Base-by-base conservation (phyloP, 257 asterid genomes). In the Penstemon newberryi region DNA sequence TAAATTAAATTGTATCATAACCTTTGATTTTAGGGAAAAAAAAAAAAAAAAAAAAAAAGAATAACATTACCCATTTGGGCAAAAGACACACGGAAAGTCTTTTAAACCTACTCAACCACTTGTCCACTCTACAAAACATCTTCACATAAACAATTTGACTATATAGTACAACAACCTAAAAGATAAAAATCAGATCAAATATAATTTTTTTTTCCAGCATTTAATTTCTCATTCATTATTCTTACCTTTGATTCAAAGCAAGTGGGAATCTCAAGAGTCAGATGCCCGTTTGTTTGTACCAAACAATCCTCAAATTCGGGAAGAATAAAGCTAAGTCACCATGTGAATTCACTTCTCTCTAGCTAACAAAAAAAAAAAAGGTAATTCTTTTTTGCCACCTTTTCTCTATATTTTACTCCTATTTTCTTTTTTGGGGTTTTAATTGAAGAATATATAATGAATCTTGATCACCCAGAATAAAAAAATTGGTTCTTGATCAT, bases 91-190 rank as follows among this genome's bases (percentile, higher is more conserved):
- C 42, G 63, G 75, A 53, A 56, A 50, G 77, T 51, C 65, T 63
- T 58, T 52, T 66, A 60, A 9, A 75, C 81, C 83, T 72, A 77
- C 76, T 72, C 68, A 36, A 33, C 53, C 79, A 54, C 68, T 42
- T 61, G 56, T 63, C 67, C 57, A 15, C 63, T 39, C 54, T 13
- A 3, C 65, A 69, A 51, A 56, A 45, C 12, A 41, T 13, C 7
- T 37, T 53, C 37, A 18, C 2, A 10, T 45, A 10, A 10, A 47
- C n/a, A 10, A 3, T 1, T 7, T 7, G 3, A 0, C 62, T 5
- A 25, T 37, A 25, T 4, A 56, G 11, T 3, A 8, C 8, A 56
- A 25, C n/a, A 8, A 7, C 25, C 4, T 42, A 4, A 13, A 42
- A 41, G 8, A 43, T 37, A 7, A 42, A 41, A n/a, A 43, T 37